Base-by-base conservation (phyloP, 2,329 filamentous ascomycete species). In the Clonostachys rhizophaga region DNA sequence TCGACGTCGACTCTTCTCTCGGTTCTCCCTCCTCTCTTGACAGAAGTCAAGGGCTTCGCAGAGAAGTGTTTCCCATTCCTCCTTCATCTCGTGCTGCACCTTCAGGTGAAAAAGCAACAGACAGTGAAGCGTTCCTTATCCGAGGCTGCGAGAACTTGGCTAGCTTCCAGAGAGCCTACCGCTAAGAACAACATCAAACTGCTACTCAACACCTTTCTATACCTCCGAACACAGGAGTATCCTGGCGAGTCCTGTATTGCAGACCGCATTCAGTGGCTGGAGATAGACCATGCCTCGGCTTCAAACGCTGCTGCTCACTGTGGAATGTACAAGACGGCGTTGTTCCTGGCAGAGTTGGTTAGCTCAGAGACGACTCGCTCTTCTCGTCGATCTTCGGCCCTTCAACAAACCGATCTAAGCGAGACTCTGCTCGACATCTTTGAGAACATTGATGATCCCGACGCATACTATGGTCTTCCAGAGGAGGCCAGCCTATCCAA, bases 391-490 rank as follows among this genome's bases (percentile, higher is more conserved):
- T 86, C 87, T 9, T 90, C 86, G 3, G 68, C 72, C 4, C 59
- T 73, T 43, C 73, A 70, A 54, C 69, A 77, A 54, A 61, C 72
- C 42, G 69, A 83, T 24, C 79, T 88, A 7, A 76, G 79, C 5
- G 81, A 88, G 33, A 74, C 95, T 2, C 72, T 97, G 12, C 75
- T 96, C 41, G 74, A 79, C 1, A 91, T 99, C 4, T 99, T 94
- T 62, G 87, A 89, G 60, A 92, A 89, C 50, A 87, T 99, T 42
- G 91, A 96, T 59, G 95, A 99, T 58, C 92, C 91, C 2, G 94
- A 99, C 63, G 86, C 91, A 1, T 99, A 95, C 63, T 99, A 99
- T 60, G 95, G 94, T 5, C 77, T 96, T 8, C 81, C 89, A 40
- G 87, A 95, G 63, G 81, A 81, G 39, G 80, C 90, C 7, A 91